Conservation (phyloP, 2,329 filamentous ascomycete genomes). For the Alternaria arbusti region DNA sequence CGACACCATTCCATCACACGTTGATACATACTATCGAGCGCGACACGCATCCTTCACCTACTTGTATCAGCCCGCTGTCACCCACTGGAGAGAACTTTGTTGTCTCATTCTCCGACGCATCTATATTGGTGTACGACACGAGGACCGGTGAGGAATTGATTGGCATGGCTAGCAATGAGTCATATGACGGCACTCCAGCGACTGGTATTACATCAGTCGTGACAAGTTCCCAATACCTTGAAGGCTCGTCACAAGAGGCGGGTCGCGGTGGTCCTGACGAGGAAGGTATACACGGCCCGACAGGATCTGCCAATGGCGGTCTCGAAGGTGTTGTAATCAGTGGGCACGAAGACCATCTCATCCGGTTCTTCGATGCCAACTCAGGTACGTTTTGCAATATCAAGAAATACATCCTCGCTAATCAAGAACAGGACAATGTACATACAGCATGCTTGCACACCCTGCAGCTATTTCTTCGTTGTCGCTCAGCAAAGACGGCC, state of each 20-base stretch:
- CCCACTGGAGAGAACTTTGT: constrained; percentile 85
- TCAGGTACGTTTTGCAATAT: constrained; percentile 74
- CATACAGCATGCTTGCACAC: constrained; percentile 98
- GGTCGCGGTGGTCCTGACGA: constrained; percentile 72
- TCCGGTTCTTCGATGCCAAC: constrained; percentile 97
- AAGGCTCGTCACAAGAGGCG: constrained; percentile 65
- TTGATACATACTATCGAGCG: constrained; percentile 86
- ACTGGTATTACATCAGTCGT: constrained; percentile 90
- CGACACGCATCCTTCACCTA: constrained; percentile 75
- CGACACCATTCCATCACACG: constrained; percentile 85
- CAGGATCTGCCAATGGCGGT: constrained; percentile 75
- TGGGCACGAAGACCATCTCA: constrained; percentile 94
- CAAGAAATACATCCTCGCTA: constrained; percentile 8
- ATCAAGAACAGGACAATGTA: constrained; percentile 81
- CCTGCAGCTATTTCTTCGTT: constrained; percentile 90
- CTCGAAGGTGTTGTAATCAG: constrained; percentile 95
- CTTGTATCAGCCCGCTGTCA: constrained; percentile 90
- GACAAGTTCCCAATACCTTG: constrained; percentile 81
- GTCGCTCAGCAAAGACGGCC: constrained; percentile 89
- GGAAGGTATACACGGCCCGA: constrained; percentile 80
- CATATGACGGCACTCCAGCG: constrained; percentile 84
- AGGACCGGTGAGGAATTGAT: constrained; percentile 89
- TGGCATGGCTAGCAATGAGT: constrained; percentile 91
- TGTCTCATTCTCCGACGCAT: constrained; percentile 88
- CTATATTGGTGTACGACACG: constrained; percentile 91